These are phyloP conservation scores for Sarcodon sp. DNA, from an alignment of 768 basidiomycete genomes.

Conservation along the genomic window DNA sequence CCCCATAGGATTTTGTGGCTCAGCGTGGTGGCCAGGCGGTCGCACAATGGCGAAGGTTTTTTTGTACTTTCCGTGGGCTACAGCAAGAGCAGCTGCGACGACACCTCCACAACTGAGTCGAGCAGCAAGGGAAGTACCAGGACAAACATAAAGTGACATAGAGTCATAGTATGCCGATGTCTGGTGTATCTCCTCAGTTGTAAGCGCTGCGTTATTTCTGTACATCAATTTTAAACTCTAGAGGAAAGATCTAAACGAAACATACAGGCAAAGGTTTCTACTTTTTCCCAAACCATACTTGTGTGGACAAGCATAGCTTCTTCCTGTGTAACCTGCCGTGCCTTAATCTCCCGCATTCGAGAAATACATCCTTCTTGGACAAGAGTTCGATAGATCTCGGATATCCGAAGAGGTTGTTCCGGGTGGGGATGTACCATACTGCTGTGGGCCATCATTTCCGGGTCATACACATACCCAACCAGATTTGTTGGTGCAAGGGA, in stretches of 20 bases:
- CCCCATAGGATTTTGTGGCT: slow-evolving; percentile 92
- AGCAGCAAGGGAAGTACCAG: slow-evolving; percentile 69
- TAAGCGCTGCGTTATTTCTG: slow-evolving; percentile 31
- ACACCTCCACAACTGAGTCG: slow-evolving; percentile 84
- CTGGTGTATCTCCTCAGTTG: slow-evolving; percentile 54
- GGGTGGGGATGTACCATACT: slow-evolving; percentile 71
- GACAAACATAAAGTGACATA: slow-evolving; percentile 79
- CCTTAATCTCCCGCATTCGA: slow-evolving; percentile 63
- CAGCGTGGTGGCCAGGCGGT: slow-evolving; percentile 92
- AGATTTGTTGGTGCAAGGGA: no score
- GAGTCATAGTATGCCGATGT: slow-evolving; percentile 73
- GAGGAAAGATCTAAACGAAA: slow-evolving; percentile 50
- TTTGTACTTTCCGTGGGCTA: slow-evolving; percentile 60
- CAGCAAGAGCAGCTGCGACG: slow-evolving; percentile 76
- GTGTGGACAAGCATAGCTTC: slow-evolving; percentile 82
- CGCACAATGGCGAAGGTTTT: slow-evolving; percentile 88
- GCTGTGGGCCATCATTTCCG: slow-evolving; percentile 78
- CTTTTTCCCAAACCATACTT: slow-evolving; percentile 79
- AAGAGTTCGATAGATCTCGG: slow-evolving; percentile 52
- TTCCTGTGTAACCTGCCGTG: slow-evolving; percentile 51
- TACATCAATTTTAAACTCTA: slow-evolving; percentile 7
- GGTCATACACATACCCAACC: slow-evolving; percentile 81
- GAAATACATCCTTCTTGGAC: slow-evolving; percentile 36
- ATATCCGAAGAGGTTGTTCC: slow-evolving; percentile 58
- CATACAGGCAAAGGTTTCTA: slow-evolving; percentile 25